Evolutionary conservation across 2,329 filamentous ascomycete species (phyloP), one percentile per base, ranked within the genome.

Genomic region (Onygena corvina): DNA sequence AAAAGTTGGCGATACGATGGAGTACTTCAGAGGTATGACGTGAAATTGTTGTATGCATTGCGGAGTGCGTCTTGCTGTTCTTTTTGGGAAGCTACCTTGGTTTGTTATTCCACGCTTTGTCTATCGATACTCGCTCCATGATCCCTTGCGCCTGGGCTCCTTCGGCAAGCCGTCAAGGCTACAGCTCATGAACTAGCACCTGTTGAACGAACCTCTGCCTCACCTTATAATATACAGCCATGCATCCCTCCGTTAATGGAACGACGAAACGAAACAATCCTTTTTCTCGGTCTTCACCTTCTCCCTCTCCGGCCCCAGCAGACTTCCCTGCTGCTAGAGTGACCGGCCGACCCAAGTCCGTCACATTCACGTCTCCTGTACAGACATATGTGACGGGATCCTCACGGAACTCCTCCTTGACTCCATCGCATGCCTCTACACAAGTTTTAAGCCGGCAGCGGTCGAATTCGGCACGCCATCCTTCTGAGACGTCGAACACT

Each of bases 221-320:
- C 3, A 27, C 21, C 21, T 11, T 6, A 5, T 31, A 16, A 21
- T 6, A 5, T 31, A 16, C 11, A 56, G 54, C 46, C 56, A 79
- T 78, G 74, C 72, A 73, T 61, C 71, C 69, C 49, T 75, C 75
- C 64, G 71, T 75, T 59, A 78, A 74, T 65, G 77, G 78, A 66
- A 78, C 81, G 58, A 77, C 83, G 64, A 85, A 82, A 72, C 82
- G 87, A 60, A 84, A 80, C 63, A 90, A 86, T 68, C 84, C 86
- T 12, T 93, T 94, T 64, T 74, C 76, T 52, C 78, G 86, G 61
- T 79, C 67, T 56, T 71, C 80, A 48, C 71, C 75, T 38, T 83
- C 84, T 12, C 75, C 82, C 18, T 84, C 85, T 27, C 76, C 83
- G 35, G 75, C 71, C 46, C 74, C 79, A 3, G 59, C 60, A 31